These are phyloP conservation scores for Microcera coccophila DNA, from an alignment of 2,329 filamentous ascomycete species.

Conservation along the genomic window DNA sequence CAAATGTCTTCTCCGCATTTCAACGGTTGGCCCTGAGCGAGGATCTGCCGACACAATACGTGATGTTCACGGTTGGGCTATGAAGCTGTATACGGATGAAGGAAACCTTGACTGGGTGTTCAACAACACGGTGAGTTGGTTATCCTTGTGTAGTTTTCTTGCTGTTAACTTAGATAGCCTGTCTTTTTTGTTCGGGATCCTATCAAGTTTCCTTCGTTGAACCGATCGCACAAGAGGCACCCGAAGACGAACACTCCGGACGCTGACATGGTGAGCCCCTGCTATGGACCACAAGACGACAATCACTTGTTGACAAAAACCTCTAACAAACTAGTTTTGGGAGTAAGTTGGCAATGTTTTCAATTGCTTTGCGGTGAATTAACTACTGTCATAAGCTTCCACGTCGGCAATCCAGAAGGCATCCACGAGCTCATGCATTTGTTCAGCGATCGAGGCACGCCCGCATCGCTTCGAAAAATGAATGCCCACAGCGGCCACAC, in stretches of 20 bases:
- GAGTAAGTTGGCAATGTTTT: not conserved
- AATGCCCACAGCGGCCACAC: constrained; percentile 49
- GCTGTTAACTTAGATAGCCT: not conserved
- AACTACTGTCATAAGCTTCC: not conserved
- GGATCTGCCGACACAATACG: constrained; percentile 65
- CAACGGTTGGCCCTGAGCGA: constrained; percentile 64
- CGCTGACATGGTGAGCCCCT: not conserved
- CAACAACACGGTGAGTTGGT: constrained; percentile 58
- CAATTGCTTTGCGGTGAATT: not conserved
- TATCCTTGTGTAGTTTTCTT: not conserved
- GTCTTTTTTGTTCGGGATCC: not conserved
- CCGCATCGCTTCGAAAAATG: constrained; percentile 42
- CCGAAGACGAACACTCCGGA: not conserved
- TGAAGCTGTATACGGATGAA: constrained; percentile 59
- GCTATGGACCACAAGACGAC: not conserved
- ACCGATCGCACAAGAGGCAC: not conserved
- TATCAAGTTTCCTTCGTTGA: not conserved
- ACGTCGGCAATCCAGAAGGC: constrained; percentile 5
- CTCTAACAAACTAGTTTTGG: not conserved
- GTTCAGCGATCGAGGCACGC: constrained; percentile 48
- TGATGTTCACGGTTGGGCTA: constrained; percentile 66
- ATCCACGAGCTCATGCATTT: constrained; percentile 50
- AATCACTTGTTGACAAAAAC: not conserved
- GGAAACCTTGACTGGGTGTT: constrained; percentile 71
- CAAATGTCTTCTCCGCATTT: constrained; percentile 62